Evolutionary conservation across 164 flowering plant genomes (phyloP).

Genomic region (Magnolia kwangsiensis): DNA sequence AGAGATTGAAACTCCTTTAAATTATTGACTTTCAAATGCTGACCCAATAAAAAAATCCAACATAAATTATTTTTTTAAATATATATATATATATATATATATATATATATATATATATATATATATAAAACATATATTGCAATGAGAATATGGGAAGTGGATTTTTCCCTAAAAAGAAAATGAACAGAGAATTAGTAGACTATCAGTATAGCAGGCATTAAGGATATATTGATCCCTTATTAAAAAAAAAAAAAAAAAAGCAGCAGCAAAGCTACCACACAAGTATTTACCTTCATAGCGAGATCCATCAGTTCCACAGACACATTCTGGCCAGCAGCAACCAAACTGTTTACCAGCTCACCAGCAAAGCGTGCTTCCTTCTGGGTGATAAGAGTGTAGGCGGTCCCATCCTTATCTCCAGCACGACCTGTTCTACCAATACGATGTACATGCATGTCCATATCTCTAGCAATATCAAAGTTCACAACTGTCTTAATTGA

Average conservation of each 20-base stretch:
- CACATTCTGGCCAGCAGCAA: slow-evolving; percentile 98
- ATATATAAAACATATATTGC: not conserved
- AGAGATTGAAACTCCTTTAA: not conserved
- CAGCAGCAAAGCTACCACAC: not conserved
- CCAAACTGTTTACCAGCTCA: slow-evolving; percentile 84
- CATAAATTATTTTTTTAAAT: no score
- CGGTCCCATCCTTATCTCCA: slow-evolving; percentile 94
- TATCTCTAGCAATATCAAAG: slow-evolving; percentile 88
- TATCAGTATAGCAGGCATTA: not conserved
- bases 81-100: no score
- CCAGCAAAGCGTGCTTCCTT: slow-evolving; percentile 97
- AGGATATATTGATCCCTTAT: not conserved
- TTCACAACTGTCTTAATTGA: slow-evolving; percentile 91
- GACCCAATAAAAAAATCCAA: not conserved
- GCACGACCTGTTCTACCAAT: slow-evolving; percentile 99
- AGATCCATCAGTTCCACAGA: slow-evolving; percentile 87
- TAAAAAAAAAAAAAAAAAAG: no score
- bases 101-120: no score
- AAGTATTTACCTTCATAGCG: slow-evolving; percentile 86
- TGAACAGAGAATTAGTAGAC: not conserved
- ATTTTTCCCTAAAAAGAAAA: not conserved
- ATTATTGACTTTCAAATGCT: not conserved
- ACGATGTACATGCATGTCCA: slow-evolving; percentile 99
- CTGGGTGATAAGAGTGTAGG: slow-evolving; percentile 84
- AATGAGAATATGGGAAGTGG: not conserved